Evolutionary conservation across 2,329 filamentous ascomycete species (phyloP), one percentile per base, ranked within the genome.

Genomic region (Hypoxylon sp.): DNA sequence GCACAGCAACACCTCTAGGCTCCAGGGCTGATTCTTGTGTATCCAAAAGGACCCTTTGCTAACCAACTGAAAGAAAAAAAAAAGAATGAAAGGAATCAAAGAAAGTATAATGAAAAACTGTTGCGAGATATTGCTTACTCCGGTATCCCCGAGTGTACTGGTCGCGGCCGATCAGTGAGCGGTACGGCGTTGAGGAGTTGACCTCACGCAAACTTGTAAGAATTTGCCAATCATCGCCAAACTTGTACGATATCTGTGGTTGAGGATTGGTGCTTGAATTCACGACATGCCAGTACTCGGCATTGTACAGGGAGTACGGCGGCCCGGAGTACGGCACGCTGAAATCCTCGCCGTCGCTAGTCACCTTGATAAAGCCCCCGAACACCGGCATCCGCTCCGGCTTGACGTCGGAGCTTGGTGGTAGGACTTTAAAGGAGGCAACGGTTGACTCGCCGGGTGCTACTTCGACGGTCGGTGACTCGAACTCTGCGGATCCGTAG

Each of bases 271-370:
- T 52, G 7, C 21, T 23, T 17, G 57, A 43, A 15, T 56, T 60
- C 11, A 51, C 27, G 15, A 57, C 7, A 11, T 50, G 23, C 43
- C 56, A 40, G 62, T 67, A 41, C 42, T 33, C 31, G 50, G 63
- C 35, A 21, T 68, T 66, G 15, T 62, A 68, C 2, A 65, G 43
- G 10, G 64, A 69, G 24, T 67, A 71, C 0, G 69, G 68, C 1
- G 62, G 57, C 1, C 69, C 67, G 3, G 61, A 60, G 41, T 71
- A 70, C 4, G 69, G 69, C 7, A 69, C 48, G 10, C 46, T 61
- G 33, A 66, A 60, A 17, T 59, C 54, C 42, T 68, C 56, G 10
- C 48, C 52, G 10, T 56, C 40, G 41, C 33, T 46, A 4, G 49
- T 40, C 9, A 69, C 46, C 35, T 58, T 61, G 18, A 71, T 54